Conservation (phyloP, 768 basidiomycete genomes). For the Lactifluus volemus region DNA sequence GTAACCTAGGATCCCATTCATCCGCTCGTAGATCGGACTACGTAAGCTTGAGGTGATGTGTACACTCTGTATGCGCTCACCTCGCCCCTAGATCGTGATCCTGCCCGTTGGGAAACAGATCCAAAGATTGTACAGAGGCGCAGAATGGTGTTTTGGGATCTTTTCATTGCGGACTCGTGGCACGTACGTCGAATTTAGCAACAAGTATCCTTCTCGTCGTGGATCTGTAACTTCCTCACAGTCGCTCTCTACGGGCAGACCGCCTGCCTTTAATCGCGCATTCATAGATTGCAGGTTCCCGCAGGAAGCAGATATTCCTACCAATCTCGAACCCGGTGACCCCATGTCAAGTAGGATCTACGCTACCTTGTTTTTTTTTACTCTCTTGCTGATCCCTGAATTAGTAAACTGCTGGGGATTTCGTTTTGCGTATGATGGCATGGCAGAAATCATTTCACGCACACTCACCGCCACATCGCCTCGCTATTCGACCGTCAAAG, state of each 20-base stretch:
- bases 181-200: conserved; percentile 34
- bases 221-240: conserved; percentile 23
- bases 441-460: conserved; percentile 51
- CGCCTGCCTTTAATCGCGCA: conserved; percentile 55
- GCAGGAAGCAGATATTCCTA: conserved; percentile 26
- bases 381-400: not conserved
- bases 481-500: conserved; percentile 41
- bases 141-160: conserved; percentile 68
- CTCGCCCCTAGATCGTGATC: conserved; percentile 47
- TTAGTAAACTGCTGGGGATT: conserved; percentile 54
- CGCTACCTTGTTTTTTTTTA: not conserved
- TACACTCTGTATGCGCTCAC: not conserved
- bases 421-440: conserved; percentile 56
- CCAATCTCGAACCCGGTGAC: conserved; percentile 23
- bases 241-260: conserved; percentile 64
- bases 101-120: conserved; percentile 41
- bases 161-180: conserved; percentile 66
- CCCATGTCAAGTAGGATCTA: conserved; percentile 15
- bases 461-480: conserved; percentile 60
- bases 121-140: conserved; percentile 52
- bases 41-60: conserved; percentile 36
- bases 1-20: not conserved
- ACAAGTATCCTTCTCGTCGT: not conserved
- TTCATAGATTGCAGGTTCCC: conserved; percentile 65
- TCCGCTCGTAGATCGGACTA: conserved; percentile 44